Conservation (phyloP, 2,329 filamentous ascomycete species). For the Trichoderma koningiopsis region DNA sequence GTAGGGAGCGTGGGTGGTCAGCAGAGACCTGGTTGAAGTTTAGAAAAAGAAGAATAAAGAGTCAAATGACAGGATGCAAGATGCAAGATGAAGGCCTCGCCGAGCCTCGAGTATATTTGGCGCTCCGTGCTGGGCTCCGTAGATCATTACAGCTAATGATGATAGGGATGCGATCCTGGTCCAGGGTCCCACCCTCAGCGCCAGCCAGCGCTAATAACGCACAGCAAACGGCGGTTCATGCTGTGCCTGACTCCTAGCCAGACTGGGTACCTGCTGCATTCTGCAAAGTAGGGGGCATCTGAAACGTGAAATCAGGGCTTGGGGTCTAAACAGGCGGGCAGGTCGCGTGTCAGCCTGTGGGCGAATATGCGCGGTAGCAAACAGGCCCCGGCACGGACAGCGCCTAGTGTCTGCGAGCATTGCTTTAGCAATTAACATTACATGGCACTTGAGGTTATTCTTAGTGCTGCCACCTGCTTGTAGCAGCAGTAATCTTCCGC, state of each 20-base stretch:
- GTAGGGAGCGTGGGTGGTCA: constrained; percentile 21
- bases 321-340: neutral
- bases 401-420: neutral
- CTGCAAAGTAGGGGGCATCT: constrained; percentile 23
- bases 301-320: constrained; percentile 3
- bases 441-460: neutral
- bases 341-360: neutral
- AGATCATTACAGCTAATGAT: constrained; percentile 20
- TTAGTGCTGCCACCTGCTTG: neutral
- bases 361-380: neutral
- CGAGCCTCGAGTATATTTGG: neutral
- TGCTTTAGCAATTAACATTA: neutral
- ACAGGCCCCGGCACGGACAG: neutral
- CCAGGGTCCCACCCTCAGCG: constrained; percentile 15
- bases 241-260: constrained; percentile 13
- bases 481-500: neutral
- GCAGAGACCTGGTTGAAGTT: neutral
- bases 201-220: constrained; percentile 21
- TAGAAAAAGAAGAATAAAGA: neutral
- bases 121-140: constrained; percentile 6
- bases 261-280: constrained; percentile 18
- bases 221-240: neutral
- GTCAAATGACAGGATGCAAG: constrained; percentile 16
- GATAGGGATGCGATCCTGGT: constrained; percentile 21
- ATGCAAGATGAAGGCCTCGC: neutral